phyloP scores from a whole-genome alignment of 805 yeast genomes.

The Aciculoconidium aculeatum region DNA sequence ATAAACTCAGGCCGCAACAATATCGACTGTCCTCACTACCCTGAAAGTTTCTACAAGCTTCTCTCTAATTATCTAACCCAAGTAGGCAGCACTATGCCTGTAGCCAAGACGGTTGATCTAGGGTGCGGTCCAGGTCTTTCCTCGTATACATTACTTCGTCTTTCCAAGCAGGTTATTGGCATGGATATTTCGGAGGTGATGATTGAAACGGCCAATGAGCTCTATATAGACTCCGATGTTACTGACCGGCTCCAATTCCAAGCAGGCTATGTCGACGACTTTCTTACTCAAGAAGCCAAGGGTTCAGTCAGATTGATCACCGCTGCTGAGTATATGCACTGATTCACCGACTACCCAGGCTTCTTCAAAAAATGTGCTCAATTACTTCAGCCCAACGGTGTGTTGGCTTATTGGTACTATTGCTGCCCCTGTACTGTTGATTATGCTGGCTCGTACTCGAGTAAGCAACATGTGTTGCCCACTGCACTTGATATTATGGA shows the following conservation, averaged over 20 bases:
- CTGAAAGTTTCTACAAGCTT: constrained; percentile 33
- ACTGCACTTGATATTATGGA: constrained; percentile 25
- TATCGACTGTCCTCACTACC: constrained; percentile 38
- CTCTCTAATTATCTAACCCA: too few relatives aligned
- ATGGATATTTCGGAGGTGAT: constrained; percentile 43
- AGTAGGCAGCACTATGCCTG: too few relatives aligned
- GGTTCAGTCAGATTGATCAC: too few relatives aligned
- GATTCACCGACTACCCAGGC: constrained; percentile 32
- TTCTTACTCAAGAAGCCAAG: too few relatives aligned
- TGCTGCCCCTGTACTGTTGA: constrained; percentile 33
- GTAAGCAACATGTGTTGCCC: constrained; percentile 13
- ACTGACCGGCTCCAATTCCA: constrained; percentile 20
- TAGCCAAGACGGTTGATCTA: constrained; percentile 27
- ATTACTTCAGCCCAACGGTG: constrained; percentile 36
- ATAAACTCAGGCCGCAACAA: too few relatives aligned
- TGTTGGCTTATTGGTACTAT: constrained; percentile 38
- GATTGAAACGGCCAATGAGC: constrained; percentile 43
- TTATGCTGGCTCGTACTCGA: constrained; percentile 15
- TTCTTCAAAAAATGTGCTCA: constrained; percentile 27
- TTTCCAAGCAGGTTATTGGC: constrained; percentile 35
- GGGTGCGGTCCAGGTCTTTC: constrained; percentile 57
- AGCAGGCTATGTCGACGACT: constrained; percentile 22
- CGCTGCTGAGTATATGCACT: constrained; percentile 39
- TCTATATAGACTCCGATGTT: too few relatives aligned
- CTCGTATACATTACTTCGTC: constrained; percentile 35